Percentiles rank a stretch among this genome's conserved stretches.
These are phyloP conservation scores for Lipomyces orientalis DNA, from an alignment of 805 yeast genomes.

Conservation along the genomic window DNA sequence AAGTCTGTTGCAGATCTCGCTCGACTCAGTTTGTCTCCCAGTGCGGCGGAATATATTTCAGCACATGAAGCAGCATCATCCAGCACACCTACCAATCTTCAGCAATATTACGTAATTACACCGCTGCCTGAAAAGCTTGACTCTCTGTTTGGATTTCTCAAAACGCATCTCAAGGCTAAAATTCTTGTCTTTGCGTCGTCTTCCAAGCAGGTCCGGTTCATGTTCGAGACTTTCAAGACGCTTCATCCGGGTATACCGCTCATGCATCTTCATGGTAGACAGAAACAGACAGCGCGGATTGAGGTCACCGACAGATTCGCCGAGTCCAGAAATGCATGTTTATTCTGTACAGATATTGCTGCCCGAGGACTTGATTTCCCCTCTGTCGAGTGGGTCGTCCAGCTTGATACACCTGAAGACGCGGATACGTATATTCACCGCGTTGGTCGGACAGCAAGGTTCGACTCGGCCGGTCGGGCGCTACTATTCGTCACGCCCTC, in stretches of 20 bases:
- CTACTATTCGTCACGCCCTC: conserved; percentile 80
- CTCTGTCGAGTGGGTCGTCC: conserved; percentile 98
- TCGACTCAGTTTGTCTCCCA: conserved; percentile 60
- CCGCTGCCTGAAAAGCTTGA: conserved; percentile 83
- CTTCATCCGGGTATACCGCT: conserved; percentile 94
- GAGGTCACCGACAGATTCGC: conserved; percentile 96
- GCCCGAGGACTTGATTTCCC: conserved; percentile 99
- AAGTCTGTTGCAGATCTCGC: conserved; percentile 84
- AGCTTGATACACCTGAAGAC: conserved; percentile 99
- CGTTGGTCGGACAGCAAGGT: conserved; percentile 98
- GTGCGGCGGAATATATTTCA: conserved; percentile 63
- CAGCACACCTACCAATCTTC: conserved; percentile 81
- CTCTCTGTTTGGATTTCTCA: conserved; percentile 81
- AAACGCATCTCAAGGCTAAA: conserved; percentile 79
- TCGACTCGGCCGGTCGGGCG: conserved; percentile 83
- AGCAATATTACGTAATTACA: conserved; percentile 78
- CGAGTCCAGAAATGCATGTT: conserved; percentile 87
- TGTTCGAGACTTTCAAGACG: conserved; percentile 83
- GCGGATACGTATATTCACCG: conserved; percentile 99
- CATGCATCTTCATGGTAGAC: conserved; percentile 94
- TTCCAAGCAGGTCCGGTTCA: conserved; percentile 88
- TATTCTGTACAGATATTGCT: conserved; percentile 97
- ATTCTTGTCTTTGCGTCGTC: conserved; percentile 84
- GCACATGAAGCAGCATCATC: conserved; percentile 48
- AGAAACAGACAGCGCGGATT: conserved; percentile 94